Percentiles rank a stretch among this genome's conserved stretches.
These are phyloP conservation scores for Neurospora sp. DNA, from an alignment of 495 filamentous ascomycete genomes.

Conservation along the genomic window DNA sequence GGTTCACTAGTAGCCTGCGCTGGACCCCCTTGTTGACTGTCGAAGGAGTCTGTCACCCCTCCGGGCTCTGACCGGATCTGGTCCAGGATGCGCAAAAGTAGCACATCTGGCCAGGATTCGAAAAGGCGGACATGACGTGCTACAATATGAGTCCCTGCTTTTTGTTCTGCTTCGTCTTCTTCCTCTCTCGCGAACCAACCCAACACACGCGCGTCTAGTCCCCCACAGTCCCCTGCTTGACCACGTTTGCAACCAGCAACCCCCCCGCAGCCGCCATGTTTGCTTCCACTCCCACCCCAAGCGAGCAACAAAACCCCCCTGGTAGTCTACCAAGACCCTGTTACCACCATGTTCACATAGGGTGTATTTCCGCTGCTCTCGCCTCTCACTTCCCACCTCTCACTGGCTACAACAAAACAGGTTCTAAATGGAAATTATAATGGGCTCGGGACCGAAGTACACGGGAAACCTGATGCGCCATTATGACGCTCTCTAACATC, in stretches of 20 bases:
- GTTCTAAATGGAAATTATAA: background rate
- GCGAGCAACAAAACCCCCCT: background rate
- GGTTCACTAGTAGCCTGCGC: background rate
- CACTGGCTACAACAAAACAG: background rate
- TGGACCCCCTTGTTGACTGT: background rate
- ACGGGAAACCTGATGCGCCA: background rate
- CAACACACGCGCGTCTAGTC: background rate
- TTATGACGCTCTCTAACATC: background rate
- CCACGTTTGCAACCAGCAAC: background rate
- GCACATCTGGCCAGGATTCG: background rate
- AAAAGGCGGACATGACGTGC: background rate
- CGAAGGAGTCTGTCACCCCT: background rate
- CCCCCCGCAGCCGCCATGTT: background rate
- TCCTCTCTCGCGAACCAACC: background rate
- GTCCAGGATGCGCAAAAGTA: background rate
- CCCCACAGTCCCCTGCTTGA: background rate
- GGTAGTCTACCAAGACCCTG: background rate
- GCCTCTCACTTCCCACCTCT: background rate
- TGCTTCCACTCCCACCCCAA: background rate
- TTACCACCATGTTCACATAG: background rate
- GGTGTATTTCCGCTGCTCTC: background rate
- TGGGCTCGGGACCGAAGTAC: background rate
- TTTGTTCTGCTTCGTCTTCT: background rate
- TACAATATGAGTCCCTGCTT: background rate
- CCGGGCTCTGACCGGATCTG: background rate